These are phyloP conservation scores for Colletotrichum sp. DNA, from an alignment of 2,329 filamentous ascomycete genomes.

Conservation along the genomic window DNA sequence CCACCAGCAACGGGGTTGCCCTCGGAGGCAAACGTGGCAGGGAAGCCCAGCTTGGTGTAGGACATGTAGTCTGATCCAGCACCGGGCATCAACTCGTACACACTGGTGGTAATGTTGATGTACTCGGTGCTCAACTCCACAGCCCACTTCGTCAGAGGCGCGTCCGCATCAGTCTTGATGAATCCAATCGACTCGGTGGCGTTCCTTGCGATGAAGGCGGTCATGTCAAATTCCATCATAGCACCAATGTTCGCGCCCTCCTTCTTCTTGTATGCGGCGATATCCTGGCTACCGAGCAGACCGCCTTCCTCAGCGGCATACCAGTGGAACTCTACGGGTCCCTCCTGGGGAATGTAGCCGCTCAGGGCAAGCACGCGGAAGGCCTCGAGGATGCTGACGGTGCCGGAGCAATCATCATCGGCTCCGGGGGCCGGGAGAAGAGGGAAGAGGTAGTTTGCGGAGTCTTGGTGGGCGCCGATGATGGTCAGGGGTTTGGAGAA, in stretches of 20 bases:
- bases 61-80: conserved; percentile 48
- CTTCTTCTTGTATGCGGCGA: conserved; percentile 71
- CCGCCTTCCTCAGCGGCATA: conserved; percentile 82
- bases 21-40: conserved; percentile 41
- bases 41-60: conserved; percentile 42
- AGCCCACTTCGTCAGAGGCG: conserved; percentile 39
- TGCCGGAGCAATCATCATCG: conserved; percentile 75
- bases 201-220: conserved; percentile 40
- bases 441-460: conserved; percentile 75
- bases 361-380: conserved; percentile 66
- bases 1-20: conserved; percentile 37
- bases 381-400: conserved; percentile 76
- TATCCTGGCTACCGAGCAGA: conserved; percentile 64
- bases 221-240: conserved; percentile 69
- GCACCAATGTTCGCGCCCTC: conserved; percentile 68
- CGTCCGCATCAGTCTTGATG: conserved; percentile 41
- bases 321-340: conserved; percentile 76
- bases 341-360: conserved; percentile 34
- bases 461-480: conserved; percentile 76
- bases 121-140: conserved; percentile 38
- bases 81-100: conserved; percentile 33
- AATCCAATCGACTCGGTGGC: conserved; percentile 43
- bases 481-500: conserved; percentile 45
- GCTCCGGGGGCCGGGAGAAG: conserved; percentile 73
- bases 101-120: conserved; percentile 36